Evolutionary conservation across 768 basidiomycete genomes (phyloP), one percentile per base, ranked within the genome.

Genomic region (Mycena galericulata): DNA sequence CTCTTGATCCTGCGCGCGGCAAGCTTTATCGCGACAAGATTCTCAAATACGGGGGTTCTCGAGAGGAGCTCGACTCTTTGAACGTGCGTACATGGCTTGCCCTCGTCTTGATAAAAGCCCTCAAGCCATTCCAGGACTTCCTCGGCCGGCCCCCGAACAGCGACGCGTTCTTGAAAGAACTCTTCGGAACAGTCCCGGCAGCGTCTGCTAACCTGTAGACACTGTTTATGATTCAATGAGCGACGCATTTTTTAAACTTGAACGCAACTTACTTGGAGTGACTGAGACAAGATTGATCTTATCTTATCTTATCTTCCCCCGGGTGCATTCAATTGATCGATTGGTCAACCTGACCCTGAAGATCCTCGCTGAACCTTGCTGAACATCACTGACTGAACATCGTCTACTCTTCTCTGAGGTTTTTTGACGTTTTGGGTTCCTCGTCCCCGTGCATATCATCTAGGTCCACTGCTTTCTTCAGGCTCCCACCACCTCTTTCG

Each of bases 51-150:
- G 94, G 95, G 27, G 93, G 92, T 29, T 92, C 90, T 69, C 87
- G 91, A 15, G 94, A 96, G 68, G 95, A 95, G 72, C 78, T 89
- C 62, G 90, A 93, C 50, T 91, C 91, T n/a, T 85, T 96, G 64
- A 85, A 91, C 85, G 93, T 90, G 69, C 32, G 79, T 54, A 1
- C 30, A 24, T 62, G 50, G 18, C 38, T 38, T 50, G 22, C 32
- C 27, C 14, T 4, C 29, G 29, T 32, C 2, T 22, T n/a, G 15
- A 29, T 20, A 12, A 22, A 47, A n/a, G 32, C 36, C 36, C 40
- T 57, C 40, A 67, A 47, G 51, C 41, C 26, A 56, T 22, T 51
- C 8, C 34, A 93, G 92, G 89, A 90, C 71, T 94, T 95, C 87
- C 85, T 95, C 54, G 93, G 93, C 6, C 86, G 93, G 22, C 82